Evolutionary conservation across 1,284 basidiomycete genomes (phyloP).

Genomic region (Ceratobasidium sp.): DNA sequence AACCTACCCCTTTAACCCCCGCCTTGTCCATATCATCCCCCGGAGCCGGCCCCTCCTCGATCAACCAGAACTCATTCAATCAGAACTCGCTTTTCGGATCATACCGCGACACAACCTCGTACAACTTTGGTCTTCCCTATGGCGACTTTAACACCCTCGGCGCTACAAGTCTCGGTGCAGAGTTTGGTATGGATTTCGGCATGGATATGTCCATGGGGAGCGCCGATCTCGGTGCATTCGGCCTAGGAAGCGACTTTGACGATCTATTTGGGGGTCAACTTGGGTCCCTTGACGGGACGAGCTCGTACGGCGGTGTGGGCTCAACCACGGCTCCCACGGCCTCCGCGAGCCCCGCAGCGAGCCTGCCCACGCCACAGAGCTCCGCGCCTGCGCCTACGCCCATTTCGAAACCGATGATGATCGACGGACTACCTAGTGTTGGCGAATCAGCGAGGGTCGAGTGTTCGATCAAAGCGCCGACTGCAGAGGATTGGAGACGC

Average conservation of each 20-base stretch:
- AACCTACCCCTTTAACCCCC: slow-evolving; percentile 65
- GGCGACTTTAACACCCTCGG: slow-evolving; percentile 33
- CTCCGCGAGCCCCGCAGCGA: slow-evolving; percentile 11
- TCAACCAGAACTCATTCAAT: slow-evolving; percentile 76
- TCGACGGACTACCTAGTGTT: slow-evolving; percentile 23
- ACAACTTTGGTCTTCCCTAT: slow-evolving; percentile 48
- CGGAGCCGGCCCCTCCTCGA: slow-evolving; percentile 49
- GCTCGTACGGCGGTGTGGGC: slow-evolving; percentile 35
- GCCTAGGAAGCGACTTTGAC: slow-evolving; percentile 42
- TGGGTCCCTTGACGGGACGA: slow-evolving; percentile 29
- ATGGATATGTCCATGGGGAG: slow-evolving; percentile 27
- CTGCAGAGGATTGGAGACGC: slow-evolving; percentile 46
- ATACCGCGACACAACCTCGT: slow-evolving; percentile 68
- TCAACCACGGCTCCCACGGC: slow-evolving; percentile 16
- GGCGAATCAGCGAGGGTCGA: slow-evolving; percentile 29
- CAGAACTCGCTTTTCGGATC: slow-evolving; percentile 83
- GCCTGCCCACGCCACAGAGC: slow-evolving; percentile 24
- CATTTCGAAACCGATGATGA: slow-evolving; percentile 21
- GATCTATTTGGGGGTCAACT: slow-evolving; percentile 45
- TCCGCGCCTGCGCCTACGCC: slow-evolving; percentile 36
- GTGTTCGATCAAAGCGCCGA: slow-evolving; percentile 47
- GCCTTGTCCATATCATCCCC: slow-evolving; percentile 57
- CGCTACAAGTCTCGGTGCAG: slow-evolving; percentile 3
- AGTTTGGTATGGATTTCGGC: slow-evolving; percentile 26
- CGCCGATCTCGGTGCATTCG: slow-evolving; percentile 32